phyloP scores from a whole-genome alignment of 331 rosid genomes.

The Dryas integrifolia region DNA sequence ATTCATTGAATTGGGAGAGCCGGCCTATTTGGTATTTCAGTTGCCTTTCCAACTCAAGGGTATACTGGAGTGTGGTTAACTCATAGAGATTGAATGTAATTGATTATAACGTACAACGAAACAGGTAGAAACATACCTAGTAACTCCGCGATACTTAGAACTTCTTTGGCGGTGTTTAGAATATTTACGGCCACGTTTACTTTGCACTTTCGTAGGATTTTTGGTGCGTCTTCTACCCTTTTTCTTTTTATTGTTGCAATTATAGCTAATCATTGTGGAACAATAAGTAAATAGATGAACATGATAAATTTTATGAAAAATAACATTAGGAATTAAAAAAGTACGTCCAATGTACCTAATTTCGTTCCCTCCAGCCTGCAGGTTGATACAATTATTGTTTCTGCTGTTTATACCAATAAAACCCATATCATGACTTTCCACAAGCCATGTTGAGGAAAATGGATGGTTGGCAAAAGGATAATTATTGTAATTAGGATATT shows the following conservation, averaged over 20 bases:
- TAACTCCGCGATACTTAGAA: constrained; percentile 24
- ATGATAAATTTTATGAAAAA: background rate
- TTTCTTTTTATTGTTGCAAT: background rate
- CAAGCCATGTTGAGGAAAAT: background rate
- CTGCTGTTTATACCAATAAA: background rate
- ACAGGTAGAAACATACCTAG: constrained; percentile 6
- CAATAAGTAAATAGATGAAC: background rate
- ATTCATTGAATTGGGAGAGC: too few species aligned
- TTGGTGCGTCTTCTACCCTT: background rate
- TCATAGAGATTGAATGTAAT: background rate
- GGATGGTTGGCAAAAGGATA: background rate
- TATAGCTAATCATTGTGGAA: background rate
- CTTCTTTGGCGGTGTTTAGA: background rate
- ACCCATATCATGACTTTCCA: background rate
- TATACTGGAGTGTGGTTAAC: too few species aligned
- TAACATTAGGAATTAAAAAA: background rate
- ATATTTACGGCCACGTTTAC: background rate
- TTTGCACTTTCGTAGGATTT: background rate
- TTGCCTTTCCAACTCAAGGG: too few species aligned
- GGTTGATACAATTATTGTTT: background rate
- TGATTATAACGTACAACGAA: background rate
- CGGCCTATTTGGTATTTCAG: too few species aligned
- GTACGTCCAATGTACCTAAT: background rate
- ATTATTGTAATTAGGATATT: background rate
- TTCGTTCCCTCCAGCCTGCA: background rate